Percentiles rank a stretch among this genome's conserved stretches.
These are phyloP conservation scores for Bimuria novae-zelandiae DNA, from an alignment of 2,329 filamentous ascomycete species.

Conservation along the genomic window DNA sequence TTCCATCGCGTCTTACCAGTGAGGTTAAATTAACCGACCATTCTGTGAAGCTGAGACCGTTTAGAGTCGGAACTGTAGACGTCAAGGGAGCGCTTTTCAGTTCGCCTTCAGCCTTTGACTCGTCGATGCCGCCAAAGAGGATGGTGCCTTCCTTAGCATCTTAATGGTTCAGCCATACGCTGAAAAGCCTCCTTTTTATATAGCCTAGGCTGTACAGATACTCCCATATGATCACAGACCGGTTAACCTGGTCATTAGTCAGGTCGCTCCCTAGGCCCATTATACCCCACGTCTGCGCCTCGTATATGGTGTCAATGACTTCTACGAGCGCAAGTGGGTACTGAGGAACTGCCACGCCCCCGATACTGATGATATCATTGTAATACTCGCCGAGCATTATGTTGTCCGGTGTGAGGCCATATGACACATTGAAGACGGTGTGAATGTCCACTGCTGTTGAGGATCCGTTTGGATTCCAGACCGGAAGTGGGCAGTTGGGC, in stretches of 20 bases:
- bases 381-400: slow-evolving; percentile 18
- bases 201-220: slow-evolving; percentile 1
- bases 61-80: not conserved
- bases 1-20: not conserved
- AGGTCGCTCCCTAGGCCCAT: slow-evolving; percentile 13
- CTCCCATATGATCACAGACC: slow-evolving; percentile 9
- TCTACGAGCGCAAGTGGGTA: slow-evolving; percentile 13
- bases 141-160: slow-evolving; percentile 9
- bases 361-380: slow-evolving; percentile 16
- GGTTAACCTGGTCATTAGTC: not conserved
- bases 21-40: slow-evolving; percentile 10
- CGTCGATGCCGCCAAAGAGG: slow-evolving; percentile 12
- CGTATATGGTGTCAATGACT: slow-evolving; percentile 8
- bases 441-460: slow-evolving; percentile 11
- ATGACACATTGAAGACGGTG: slow-evolving; percentile 15
- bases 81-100: slow-evolving; percentile 7
- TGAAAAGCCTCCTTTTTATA: slow-evolving; percentile 5
- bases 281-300: slow-evolving; percentile 16
- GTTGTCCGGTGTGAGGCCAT: slow-evolving; percentile 18
- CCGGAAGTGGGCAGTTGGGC: slow-evolving; percentile 12
- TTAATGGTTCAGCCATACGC: slow-evolving; percentile 13
- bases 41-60: slow-evolving; percentile 2
- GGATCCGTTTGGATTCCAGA: slow-evolving; percentile 7
- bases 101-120: slow-evolving; percentile 5
- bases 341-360: not conserved